Percentiles rank a stretch among this genome's conserved stretches.
Evolutionary conservation across 2,329 filamentous ascomycete genomes (phyloP).

Genomic region (Elsinoe batatas): DNA sequence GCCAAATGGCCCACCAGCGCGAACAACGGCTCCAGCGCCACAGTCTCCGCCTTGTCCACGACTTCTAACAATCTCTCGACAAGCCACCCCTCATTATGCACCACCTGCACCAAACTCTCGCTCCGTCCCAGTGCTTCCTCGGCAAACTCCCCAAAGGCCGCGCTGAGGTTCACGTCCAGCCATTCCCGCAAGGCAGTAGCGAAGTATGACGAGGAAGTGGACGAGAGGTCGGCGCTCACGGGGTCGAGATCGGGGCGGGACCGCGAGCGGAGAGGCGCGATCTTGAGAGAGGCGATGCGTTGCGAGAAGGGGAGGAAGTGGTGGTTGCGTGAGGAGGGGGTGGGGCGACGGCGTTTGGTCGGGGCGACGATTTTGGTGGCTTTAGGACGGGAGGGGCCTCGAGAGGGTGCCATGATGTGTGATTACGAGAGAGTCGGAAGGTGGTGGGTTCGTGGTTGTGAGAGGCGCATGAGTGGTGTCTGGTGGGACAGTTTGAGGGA

Average conservation of each 20-base stretch:
- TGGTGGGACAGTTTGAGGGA: neutral
- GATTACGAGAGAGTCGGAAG: neutral
- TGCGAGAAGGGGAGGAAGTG: conserved; percentile 84
- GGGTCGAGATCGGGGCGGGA: conserved; percentile 19
- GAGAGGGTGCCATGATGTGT: conserved; percentile 3
- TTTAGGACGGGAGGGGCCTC: conserved; percentile 16
- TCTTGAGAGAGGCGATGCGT: conserved; percentile 82
- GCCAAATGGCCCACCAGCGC: conserved; percentile 87
- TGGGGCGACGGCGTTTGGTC: conserved; percentile 51
- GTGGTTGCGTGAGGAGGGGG: conserved; percentile 70
- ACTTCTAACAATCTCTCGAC: conserved; percentile 66
- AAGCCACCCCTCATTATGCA: conserved; percentile 82
- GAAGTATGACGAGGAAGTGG: conserved; percentile 79
- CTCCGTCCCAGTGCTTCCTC: conserved; percentile 65
- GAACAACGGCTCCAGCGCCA: conserved; percentile 76
- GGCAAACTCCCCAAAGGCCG: conserved; percentile 67
- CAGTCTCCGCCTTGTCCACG: conserved; percentile 66
- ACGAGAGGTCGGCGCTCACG: conserved; percentile 66
- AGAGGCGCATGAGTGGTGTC: neutral
- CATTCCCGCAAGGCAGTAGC: conserved; percentile 74
- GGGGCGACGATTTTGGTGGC: conserved; percentile 42
- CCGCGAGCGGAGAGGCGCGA: conserved; percentile 86
- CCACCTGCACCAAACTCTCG: conserved; percentile 82
- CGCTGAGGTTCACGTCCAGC: conserved; percentile 82
- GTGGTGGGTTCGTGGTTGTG: neutral